phyloP scores from a whole-genome alignment of 169 alveolate species.

The Plasmodium falciparum region DNA sequence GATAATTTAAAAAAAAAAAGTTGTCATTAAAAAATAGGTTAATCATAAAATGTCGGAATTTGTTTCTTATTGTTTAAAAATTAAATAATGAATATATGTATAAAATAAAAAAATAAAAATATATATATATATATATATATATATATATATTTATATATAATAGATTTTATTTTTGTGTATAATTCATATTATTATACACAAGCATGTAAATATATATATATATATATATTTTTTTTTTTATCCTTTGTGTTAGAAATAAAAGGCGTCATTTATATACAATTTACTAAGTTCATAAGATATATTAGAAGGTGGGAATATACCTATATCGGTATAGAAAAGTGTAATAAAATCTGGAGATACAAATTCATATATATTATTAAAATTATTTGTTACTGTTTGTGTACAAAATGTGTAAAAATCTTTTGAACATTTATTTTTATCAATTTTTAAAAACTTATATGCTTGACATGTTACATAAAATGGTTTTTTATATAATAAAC shows the following conservation, averaged over 20 bases:
- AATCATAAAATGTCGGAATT: no score
- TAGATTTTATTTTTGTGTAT: no score
- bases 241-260: background rate
- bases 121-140: no score
- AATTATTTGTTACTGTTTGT: constrained; percentile 21
- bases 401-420: constrained; percentile 51
- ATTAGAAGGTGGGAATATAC: constrained; percentile 64
- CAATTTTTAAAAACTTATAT: constrained; percentile 66
- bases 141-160: no score
- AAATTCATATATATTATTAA: constrained; percentile 44
- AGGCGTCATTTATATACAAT: constrained; percentile 40
- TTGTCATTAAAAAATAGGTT: no score
- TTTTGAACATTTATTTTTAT: constrained; percentile 23
- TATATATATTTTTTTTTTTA: background rate
- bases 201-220: constrained; percentile 1
- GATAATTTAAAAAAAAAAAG: no score
- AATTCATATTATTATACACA: background rate
- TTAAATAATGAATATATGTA: no score
- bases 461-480: constrained; percentile 73
- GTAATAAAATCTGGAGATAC: constrained; percentile 63
- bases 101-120: no score
- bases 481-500: constrained; percentile 64
- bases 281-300: constrained; percentile 57
- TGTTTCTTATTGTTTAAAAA: no score
- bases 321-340: constrained; percentile 72